These are phyloP conservation scores for Xylona heveae DNA, from an alignment of 495 filamentous ascomycete genomes.

Conservation along the genomic window DNA sequence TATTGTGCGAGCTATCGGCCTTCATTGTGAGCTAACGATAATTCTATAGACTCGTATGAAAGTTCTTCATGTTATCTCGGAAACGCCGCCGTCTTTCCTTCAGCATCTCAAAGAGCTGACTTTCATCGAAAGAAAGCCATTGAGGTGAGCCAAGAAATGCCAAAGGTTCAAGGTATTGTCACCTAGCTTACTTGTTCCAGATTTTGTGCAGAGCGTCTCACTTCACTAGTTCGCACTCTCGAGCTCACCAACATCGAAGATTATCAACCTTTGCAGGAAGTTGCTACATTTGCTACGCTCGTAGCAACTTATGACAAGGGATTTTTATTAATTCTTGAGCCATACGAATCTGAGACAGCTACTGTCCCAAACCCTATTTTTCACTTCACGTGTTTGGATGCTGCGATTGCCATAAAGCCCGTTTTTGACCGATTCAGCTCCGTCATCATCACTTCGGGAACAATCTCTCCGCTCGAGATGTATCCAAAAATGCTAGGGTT, in stretches of 20 bases:
- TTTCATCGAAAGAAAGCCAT: constrained; percentile 90
- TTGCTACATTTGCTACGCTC: constrained; percentile 95
- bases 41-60: constrained; percentile 68
- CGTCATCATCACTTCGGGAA: constrained; percentile 96
- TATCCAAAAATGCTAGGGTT: constrained; percentile 98
- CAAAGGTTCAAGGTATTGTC: background rate
- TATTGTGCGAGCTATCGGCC: background rate
- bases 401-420: constrained; percentile 94
- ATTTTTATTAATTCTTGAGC: constrained; percentile 87
- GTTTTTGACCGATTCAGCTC: constrained; percentile 95
- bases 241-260: constrained; percentile 97
- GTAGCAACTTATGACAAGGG: constrained; percentile 96
- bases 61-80: constrained; percentile 87
- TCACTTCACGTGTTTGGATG: constrained; percentile 93
- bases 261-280: constrained; percentile 90
- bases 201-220: constrained; percentile 89
- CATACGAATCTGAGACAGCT: constrained; percentile 86
- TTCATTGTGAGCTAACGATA: background rate
- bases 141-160: constrained; percentile 21
- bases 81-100: constrained; percentile 87
- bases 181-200: no score
- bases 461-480: constrained; percentile 93
- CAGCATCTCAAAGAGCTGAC: constrained; percentile 86
- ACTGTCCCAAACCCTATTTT: constrained; percentile 90
- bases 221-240: constrained; percentile 83